Percentiles rank a stretch among this genome's conserved stretches.
phyloP scores from a whole-genome alignment of 768 basidiomycete genomes.

The Mycena crocata region DNA sequence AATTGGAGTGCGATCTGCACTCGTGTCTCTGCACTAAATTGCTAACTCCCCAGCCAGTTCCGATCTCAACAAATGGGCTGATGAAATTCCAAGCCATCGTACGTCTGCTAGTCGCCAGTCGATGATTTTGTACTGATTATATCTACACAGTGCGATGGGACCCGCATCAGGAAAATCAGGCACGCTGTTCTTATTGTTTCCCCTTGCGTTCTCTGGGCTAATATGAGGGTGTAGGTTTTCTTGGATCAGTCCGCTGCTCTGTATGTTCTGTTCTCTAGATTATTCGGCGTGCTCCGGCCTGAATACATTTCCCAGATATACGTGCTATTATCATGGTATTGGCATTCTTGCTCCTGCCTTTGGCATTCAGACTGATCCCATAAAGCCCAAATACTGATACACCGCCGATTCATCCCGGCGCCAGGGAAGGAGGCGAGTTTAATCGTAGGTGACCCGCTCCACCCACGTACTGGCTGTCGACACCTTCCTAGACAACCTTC shows the following conservation, averaged over 20 bases:
- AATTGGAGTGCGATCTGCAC: conserved; percentile 6
- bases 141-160: conserved; percentile 19
- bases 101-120: not conserved
- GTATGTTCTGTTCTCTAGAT: not conserved
- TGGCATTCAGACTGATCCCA: not conserved
- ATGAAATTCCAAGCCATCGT: conserved; percentile 18
- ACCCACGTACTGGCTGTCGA: not conserved
- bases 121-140: not conserved
- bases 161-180: conserved; percentile 16
- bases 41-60: not conserved
- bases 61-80: conserved; percentile 22
- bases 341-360: not conserved
- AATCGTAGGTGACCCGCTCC: not conserved
- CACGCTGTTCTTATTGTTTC: not conserved
- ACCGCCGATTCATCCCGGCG: conserved; percentile 22
- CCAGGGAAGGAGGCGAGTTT: not conserved
- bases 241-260: conserved; percentile 24
- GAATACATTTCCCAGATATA: not conserved
- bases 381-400: conserved; percentile 21
- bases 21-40: not conserved
- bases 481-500: conserved; percentile 55
- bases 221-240: not conserved
- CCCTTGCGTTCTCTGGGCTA: not conserved
- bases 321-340: conserved; percentile 25
- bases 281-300: not conserved